phyloP scores from a whole-genome alignment of 345 rosid genomes.

The Syzygium jambos region DNA sequence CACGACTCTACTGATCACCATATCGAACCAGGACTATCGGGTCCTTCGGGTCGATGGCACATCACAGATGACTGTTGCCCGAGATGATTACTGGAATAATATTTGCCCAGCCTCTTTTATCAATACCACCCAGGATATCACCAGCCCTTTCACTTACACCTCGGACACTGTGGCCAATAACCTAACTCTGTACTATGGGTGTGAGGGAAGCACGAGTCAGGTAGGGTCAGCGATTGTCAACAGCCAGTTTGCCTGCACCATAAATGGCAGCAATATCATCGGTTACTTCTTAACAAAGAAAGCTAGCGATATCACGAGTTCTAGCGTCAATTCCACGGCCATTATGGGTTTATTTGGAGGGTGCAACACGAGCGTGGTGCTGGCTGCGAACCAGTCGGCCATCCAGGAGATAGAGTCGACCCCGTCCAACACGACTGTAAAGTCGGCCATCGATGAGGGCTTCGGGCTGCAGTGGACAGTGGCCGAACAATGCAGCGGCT shows the following conservation, averaged over 20 bases:
- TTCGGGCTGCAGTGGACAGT: rapidly evolving
- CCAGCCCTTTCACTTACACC: not conserved
- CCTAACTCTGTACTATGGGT: not conserved
- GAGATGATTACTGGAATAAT: not conserved
- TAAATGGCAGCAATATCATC: rapidly evolving
- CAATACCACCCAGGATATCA: not conserved
- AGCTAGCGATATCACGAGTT: rapidly evolving
- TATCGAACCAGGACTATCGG: not conserved
- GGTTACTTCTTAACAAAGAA: not conserved
- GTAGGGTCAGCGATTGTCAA: not conserved
- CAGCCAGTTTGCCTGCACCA: not conserved
- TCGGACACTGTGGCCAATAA: not conserved
- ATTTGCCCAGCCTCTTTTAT: not conserved
- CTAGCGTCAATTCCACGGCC: rapidly evolving
- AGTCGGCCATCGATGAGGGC: rapidly evolving
- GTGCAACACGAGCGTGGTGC: rapidly evolving
- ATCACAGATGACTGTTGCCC: not conserved
- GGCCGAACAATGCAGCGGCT: rapidly evolving
- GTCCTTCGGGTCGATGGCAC: not conserved
- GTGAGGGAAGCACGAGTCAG: not conserved
- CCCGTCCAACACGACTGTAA: rapidly evolving
- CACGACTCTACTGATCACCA: not conserved
- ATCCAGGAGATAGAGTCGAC: rapidly evolving
- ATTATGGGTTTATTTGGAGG: rapidly evolving
- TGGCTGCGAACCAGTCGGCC: not conserved